A percentile compares a stretch with the other conserved stretches of the same genome.
phyloP scores from a whole-genome alignment of 164 flowering plant species.

The Hamamelis virginiana region DNA sequence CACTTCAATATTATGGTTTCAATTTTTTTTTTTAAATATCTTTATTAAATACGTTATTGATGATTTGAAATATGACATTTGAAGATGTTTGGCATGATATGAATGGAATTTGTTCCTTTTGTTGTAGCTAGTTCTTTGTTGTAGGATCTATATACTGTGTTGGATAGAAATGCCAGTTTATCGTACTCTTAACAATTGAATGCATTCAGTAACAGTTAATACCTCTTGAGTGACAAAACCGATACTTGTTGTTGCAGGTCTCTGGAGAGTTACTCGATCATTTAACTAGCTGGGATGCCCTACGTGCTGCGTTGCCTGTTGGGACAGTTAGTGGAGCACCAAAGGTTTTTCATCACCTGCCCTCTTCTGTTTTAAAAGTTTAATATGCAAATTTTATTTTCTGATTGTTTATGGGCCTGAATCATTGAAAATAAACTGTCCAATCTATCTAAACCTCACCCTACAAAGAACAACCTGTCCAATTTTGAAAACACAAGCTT shows the following conservation, averaged over 20 bases:
- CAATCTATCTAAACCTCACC: neutral
- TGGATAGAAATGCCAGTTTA: neutral
- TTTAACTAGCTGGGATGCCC: constrained; percentile 86
- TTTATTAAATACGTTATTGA: too few species aligned
- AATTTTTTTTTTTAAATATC: neutral
- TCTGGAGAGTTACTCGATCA: constrained; percentile 77
- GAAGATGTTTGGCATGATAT: neutral
- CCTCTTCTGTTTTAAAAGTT: neutral
- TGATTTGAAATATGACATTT: neutral
- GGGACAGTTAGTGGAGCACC: constrained; percentile 99
- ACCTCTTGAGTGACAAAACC: neutral
- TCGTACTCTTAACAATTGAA: neutral
- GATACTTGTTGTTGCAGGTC: constrained; percentile 47
- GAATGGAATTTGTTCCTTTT: neutral
- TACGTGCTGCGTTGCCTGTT: constrained; percentile 93
- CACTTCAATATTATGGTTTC: neutral
- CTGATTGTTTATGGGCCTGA: neutral
- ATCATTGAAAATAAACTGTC: neutral
- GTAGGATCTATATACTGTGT: too few species aligned
- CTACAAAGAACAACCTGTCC: too few species aligned
- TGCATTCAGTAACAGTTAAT: neutral
- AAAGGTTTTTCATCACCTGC: constrained; percentile 44
- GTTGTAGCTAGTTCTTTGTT: neutral
- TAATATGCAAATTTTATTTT: neutral
- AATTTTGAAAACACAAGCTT: too few species aligned